Evolutionary conservation across 257 asterid genomes (phyloP).

Genomic region (Rubia yunnanensis): DNA sequence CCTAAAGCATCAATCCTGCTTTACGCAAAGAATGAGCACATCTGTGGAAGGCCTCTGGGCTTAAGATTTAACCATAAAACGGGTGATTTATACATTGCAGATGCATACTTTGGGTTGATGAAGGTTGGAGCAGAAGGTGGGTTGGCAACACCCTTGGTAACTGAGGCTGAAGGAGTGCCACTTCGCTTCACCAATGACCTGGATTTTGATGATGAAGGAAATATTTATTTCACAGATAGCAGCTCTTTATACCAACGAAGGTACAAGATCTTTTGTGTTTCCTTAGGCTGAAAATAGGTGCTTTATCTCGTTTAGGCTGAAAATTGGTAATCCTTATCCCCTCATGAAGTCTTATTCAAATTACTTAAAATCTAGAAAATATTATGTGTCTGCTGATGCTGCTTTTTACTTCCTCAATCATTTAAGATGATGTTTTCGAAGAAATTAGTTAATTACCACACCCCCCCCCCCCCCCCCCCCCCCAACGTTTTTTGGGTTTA

Average conservation of each 20-base stretch:
- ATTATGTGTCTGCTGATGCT: not conserved
- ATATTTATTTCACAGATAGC: conserved; percentile 87
- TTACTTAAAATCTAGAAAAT: not conserved
- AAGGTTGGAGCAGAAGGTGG: conserved; percentile 97
- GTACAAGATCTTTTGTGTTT: conserved; percentile 21
- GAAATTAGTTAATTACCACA: not conserved
- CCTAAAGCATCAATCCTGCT: conserved; percentile 49
- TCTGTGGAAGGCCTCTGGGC: conserved; percentile 96
- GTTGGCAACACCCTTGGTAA: conserved; percentile 55
- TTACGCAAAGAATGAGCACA: conserved; percentile 80
- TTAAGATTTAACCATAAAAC: conserved; percentile 66
- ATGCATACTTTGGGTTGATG: conserved; percentile 92
- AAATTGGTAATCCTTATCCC: not conserved
- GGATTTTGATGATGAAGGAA: conserved; percentile 79
- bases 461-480: too few relatives aligned
- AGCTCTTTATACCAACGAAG: conserved; percentile 70
- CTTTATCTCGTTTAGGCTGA: not conserved
- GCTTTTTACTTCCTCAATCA: not conserved
- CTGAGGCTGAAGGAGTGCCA: conserved; percentile 81
- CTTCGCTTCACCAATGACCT: conserved; percentile 71
- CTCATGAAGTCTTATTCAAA: not conserved
- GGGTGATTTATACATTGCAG: conserved; percentile 89
- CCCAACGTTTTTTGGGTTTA: not conserved
- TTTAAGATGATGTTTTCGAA: not conserved
- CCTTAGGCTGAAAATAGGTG: conserved; percentile 3